These are phyloP conservation scores for Pythium utonaiense DNA, from an alignment of 352 stramenopile species.

Conservation along the genomic window DNA sequence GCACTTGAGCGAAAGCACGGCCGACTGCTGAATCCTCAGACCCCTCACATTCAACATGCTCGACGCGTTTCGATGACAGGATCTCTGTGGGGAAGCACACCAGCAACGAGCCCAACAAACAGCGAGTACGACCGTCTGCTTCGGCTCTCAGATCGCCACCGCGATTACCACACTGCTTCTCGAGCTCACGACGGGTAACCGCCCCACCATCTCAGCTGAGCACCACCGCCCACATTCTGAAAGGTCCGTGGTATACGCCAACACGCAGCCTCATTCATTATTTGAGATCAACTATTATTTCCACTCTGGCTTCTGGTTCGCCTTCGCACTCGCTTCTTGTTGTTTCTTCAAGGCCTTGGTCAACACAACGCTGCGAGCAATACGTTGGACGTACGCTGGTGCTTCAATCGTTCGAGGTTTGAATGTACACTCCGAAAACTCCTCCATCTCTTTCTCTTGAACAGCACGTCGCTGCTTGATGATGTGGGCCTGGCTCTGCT, in stretches of 20 bases:
- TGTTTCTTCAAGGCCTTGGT: constrained; percentile 66
- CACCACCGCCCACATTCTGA: neutral
- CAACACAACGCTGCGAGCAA: constrained; percentile 70
- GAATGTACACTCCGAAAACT: constrained; percentile 85
- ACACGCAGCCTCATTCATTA: neutral
- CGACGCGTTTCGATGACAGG: constrained; percentile 19
- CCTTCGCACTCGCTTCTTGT: constrained; percentile 36
- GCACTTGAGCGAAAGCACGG: constrained; percentile 27
- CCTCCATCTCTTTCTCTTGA: constrained; percentile 76
- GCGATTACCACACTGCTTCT: neutral
- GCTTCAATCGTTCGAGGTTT: constrained; percentile 81
- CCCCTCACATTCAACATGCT: constrained; percentile 22
- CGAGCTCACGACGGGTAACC: constrained; percentile 3
- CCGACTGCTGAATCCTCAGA: constrained; percentile 29
- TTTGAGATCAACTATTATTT: constrained; percentile 32
- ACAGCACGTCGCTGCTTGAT: constrained; percentile 71
- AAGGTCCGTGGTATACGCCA: neutral
- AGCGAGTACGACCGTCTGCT: constrained; percentile 23
- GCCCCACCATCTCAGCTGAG: neutral
- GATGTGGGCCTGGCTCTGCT: constrained; percentile 67
- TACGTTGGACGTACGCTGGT: constrained; percentile 78
- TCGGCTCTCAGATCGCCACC: neutral
- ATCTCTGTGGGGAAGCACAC: constrained; percentile 10
- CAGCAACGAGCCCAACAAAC: constrained; percentile 15
- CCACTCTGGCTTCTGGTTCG: constrained; percentile 59